Percentiles rank a stretch among this genome's conserved stretches.
phyloP scores from a whole-genome alignment of 768 basidiomycete species.

The Panus rudis region DNA sequence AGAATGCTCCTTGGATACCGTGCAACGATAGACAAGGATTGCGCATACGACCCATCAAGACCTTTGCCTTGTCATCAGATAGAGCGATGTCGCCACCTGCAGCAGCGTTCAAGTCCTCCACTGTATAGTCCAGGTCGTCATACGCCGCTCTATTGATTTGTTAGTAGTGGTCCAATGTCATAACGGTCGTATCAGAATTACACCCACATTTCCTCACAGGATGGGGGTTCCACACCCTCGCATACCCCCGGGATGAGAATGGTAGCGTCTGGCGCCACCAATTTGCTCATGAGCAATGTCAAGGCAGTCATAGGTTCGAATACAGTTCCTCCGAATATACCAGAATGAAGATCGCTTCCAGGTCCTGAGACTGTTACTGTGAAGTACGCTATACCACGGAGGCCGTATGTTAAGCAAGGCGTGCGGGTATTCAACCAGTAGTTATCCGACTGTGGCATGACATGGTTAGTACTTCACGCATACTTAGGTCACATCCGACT shows the following conservation, averaged over 20 bases:
- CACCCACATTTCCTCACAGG: not conserved
- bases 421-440: slow-evolving; percentile 88
- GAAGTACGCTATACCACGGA: slow-evolving; percentile 86
- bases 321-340: slow-evolving; percentile 74
- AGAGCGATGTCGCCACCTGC: slow-evolving; percentile 73
- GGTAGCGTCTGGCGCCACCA: slow-evolving; percentile 70
- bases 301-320: slow-evolving; percentile 96
- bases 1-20: slow-evolving; percentile 95
- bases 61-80: slow-evolving; percentile 65
- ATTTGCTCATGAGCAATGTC: slow-evolving; percentile 73
- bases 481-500: slow-evolving; percentile 18
- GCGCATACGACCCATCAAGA: slow-evolving; percentile 93
- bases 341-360: slow-evolving; percentile 83
- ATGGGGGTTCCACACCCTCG: not conserved
- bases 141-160: slow-evolving; percentile 71
- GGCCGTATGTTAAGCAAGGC: slow-evolving; percentile 78
- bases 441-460: slow-evolving; percentile 67
- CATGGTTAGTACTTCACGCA: not conserved
- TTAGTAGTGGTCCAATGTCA: too few relatives aligned
- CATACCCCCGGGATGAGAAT: slow-evolving; percentile 23
- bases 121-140: slow-evolving; percentile 63
- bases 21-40: slow-evolving; percentile 84
- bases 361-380: slow-evolving; percentile 79
- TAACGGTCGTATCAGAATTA: not conserved
- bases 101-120: slow-evolving; percentile 66